Evolutionary conservation across 1,284 basidiomycete genomes (phyloP).

Genomic region (Vanrija humicola): DNA sequence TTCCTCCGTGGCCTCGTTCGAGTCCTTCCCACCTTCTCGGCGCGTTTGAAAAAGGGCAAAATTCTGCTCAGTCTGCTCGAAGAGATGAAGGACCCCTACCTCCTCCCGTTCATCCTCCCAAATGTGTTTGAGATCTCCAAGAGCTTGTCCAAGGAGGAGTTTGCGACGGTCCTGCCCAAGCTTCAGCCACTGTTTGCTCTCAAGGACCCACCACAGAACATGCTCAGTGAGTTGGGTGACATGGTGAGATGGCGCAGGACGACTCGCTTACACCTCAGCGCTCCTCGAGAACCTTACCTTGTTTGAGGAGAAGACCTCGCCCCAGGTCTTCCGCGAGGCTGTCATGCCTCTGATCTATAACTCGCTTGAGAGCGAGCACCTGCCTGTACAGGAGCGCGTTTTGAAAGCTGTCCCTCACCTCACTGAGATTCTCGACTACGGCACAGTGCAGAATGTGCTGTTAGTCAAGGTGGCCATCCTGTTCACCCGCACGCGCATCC

Average conservation of each 20-base stretch:
- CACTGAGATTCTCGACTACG: conserved; percentile 90
- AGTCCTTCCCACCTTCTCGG: conserved; percentile 82
- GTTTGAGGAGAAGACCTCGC: conserved; percentile 85
- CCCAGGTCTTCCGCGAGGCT: conserved; percentile 83
- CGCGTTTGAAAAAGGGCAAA: conserved; percentile 80
- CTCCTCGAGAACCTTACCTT: conserved; percentile 82
- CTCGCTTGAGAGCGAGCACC: conserved; percentile 88
- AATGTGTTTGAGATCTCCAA: conserved; percentile 92
- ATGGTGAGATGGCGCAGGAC: not conserved
- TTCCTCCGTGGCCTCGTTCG: conserved; percentile 86
- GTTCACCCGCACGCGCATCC: conserved; percentile 80
- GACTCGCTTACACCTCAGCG: conserved; percentile 40
- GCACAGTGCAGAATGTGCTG: conserved; percentile 77
- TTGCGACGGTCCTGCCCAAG: conserved; percentile 73
- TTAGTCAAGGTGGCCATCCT: conserved; percentile 83
- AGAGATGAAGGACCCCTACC: conserved; percentile 91
- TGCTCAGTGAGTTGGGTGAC: conserved; percentile 60
- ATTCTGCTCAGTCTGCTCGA: conserved; percentile 92
- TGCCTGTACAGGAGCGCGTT: conserved; percentile 84
- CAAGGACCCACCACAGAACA: conserved; percentile 95
- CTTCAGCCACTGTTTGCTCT: conserved; percentile 85
- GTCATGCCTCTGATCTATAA: conserved; percentile 93
- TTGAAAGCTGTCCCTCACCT: conserved; percentile 78
- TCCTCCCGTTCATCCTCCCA: conserved; percentile 93
- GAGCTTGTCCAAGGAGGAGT: conserved; percentile 72